Evolutionary conservation across 2,329 filamentous ascomycete species (phyloP), one percentile per base, ranked within the genome.

Genomic region (Rhynchosporium secalis): DNA sequence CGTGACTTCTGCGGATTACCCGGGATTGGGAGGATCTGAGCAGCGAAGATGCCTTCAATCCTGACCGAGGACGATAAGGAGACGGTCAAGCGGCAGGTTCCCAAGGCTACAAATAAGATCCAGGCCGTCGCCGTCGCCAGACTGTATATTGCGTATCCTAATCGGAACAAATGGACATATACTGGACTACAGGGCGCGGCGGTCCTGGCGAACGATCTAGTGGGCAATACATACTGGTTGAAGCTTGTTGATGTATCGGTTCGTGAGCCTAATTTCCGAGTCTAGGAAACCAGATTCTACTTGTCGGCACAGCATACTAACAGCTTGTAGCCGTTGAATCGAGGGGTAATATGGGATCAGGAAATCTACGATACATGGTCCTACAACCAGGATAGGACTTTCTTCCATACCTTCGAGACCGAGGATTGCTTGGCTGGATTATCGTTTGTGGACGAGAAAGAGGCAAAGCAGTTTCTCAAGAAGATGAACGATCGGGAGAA

Each of bases 241-340:
- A 99, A 99, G 81, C 81, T 99, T 78, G 95, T 99, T 57, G 95
- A 99, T 76, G 87, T 99, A 61, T 97, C 92, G 75, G 92, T 96
- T 82, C 73, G 88, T 81, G 55, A 43, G 40, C 48, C 63, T 56
- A 20, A 55, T 56, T 51, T 49, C 43, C 51, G 15, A 29, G 26
- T 61, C 33, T 7, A 20, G 38, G 4, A 40, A 28, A 31, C 13
- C 31, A 29, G 33, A 40, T 41, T 3, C 13, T n/a, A 56, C 9
- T 28, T 15, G 26, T 43, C 20, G 20, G 13, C 29, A 48, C 36
- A 41, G 33, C 9, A 46, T 20, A 59, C 69, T 71, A 66, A 71
- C 58, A 56, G 52, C 55, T 15, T 40, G 51, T 73, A 94, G 88
- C 83, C 91, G 62, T 81, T 88, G 56, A 88, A 86, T 73, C 86